Conservation (phyloP, 2,329 filamentous ascomycete species). For the Nigrograna mackinnonii region DNA sequence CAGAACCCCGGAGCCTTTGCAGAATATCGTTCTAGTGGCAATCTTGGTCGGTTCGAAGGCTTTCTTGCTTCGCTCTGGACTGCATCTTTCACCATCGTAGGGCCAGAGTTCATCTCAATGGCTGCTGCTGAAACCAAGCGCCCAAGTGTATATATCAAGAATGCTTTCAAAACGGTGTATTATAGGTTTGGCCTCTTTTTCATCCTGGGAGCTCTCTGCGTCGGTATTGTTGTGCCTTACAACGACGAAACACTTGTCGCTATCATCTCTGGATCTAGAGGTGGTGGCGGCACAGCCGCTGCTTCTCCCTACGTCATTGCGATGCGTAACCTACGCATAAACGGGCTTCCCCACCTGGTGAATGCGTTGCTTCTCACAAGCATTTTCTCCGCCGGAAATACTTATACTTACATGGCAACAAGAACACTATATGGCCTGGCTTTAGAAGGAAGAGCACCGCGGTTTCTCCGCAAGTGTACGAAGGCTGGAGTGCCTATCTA, state of each 20-base stretch:
- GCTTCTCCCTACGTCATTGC: conserved; percentile 68
- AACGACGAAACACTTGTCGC: conserved; percentile 74
- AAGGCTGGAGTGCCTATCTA: conserved; percentile 68
- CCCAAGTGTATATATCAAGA: conserved; percentile 50
- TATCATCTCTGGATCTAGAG: conserved; percentile 26
- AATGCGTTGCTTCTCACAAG: conserved; percentile 55
- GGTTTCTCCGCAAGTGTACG: conserved; percentile 51
- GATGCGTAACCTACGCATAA: conserved; percentile 52
- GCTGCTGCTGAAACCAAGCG: conserved; percentile 52
- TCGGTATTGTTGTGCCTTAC: no score
- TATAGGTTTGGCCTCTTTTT: conserved; percentile 52
- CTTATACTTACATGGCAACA: neutral
- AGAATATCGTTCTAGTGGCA: conserved; percentile 6
- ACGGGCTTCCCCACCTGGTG: conserved; percentile 55
- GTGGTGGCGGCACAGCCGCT: conserved; percentile 51
- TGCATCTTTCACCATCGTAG: conserved; percentile 52
- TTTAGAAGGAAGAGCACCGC: neutral
- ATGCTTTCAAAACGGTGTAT: conserved; percentile 53
- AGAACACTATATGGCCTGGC: neutral
- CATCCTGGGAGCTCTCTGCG: conserved; percentile 49
- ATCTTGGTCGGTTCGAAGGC: conserved; percentile 28
- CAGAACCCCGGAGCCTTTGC: conserved; percentile 28
- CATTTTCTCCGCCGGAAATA: conserved; percentile 48
- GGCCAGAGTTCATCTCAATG: conserved; percentile 53
- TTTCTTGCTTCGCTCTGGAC: conserved; percentile 43